These are phyloP conservation scores for Rhodotorula sp. DNA, from an alignment of 1,284 basidiomycete species.

Conservation along the genomic window DNA sequence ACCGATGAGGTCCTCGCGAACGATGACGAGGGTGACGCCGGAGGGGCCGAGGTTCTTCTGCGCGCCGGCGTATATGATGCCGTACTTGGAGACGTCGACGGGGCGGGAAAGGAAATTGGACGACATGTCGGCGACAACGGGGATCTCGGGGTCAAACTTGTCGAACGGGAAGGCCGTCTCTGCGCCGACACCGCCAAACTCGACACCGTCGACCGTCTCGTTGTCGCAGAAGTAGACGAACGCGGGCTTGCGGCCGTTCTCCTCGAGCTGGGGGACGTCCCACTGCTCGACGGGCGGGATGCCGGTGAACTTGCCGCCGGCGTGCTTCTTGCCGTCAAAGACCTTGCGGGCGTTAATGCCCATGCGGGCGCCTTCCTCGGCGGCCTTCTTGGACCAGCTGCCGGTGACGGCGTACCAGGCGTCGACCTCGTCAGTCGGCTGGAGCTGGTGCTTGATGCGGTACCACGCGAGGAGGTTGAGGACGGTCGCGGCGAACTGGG, in stretches of 20 bases:
- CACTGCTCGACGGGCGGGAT: constrained; percentile 34
- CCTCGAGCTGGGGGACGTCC: constrained; percentile 58
- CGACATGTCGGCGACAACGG: constrained; percentile 93
- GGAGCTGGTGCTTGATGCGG: constrained; percentile 58
- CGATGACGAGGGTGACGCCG: constrained; percentile 89
- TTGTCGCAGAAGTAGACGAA: constrained; percentile 99
- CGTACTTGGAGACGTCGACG: constrained; percentile 83
- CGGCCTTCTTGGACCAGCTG: constrained; percentile 84
- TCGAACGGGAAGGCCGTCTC: constrained; percentile 76
- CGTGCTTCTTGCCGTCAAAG: constrained; percentile 57
- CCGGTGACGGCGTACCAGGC: constrained; percentile 87
- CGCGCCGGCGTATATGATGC: constrained; percentile 95
- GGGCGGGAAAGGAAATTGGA: constrained; percentile 97
- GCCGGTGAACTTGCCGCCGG: constrained; percentile 36
- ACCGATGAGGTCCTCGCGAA: constrained; percentile 80
- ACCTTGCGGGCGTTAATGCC: constrained; percentile 66
- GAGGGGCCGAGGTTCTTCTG: constrained; percentile 99
- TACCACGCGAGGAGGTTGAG: constrained; percentile 83
- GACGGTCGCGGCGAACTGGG: constrained; percentile 85
- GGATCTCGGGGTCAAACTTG: constrained; percentile 65
- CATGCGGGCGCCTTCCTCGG: constrained; percentile 71
- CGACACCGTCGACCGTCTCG: constrained; percentile 95
- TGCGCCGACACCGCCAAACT: constrained; percentile 67
- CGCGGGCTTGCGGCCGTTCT: constrained; percentile 63
- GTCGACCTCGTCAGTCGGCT: constrained; percentile 56